phyloP scores from a whole-genome alignment of 2,329 filamentous ascomycete species.

The Aureobasidium sp. region DNA sequence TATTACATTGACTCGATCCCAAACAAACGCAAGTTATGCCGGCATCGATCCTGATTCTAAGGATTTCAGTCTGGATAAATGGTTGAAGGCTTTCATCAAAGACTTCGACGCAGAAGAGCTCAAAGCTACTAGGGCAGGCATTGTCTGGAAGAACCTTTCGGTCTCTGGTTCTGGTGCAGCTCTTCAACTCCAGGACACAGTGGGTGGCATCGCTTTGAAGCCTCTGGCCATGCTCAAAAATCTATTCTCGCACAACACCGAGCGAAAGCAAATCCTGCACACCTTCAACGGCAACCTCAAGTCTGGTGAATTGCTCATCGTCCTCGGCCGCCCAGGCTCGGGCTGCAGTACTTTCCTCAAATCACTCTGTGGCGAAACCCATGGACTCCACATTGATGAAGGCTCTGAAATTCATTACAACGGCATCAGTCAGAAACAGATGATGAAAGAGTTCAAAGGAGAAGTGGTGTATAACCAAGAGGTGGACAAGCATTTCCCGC shows the following conservation, averaged over 20 bases:
- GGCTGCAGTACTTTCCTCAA: constrained; percentile 59
- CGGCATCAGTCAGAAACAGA: constrained; percentile 29
- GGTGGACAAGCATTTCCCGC: constrained; percentile 21
- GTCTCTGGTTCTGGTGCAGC: constrained; percentile 61
- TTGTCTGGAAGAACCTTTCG: constrained; percentile 58
- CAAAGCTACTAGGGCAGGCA: constrained; percentile 47
- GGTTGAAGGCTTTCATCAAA: constrained; percentile 43
- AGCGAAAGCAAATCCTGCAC: constrained; percentile 46
- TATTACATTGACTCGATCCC: neutral
- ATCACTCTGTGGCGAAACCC: constrained; percentile 52
- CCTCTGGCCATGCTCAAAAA: constrained; percentile 42
- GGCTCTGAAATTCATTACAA: constrained; percentile 54
- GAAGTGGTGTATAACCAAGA: constrained; percentile 42
- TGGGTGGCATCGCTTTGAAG: constrained; percentile 51
- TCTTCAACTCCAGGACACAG: constrained; percentile 61
- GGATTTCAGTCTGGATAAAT: constrained; percentile 49
- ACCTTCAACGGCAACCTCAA: constrained; percentile 48
- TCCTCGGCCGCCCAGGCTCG: constrained; percentile 60
- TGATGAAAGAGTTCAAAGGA: constrained; percentile 42
- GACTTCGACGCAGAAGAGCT: constrained; percentile 51
- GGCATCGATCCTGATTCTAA: constrained; percentile 46
- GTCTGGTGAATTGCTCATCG: constrained; percentile 42
- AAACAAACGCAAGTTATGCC: constrained; percentile 30
- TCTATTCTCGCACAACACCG: neutral
- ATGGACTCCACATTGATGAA: constrained; percentile 49